phyloP scores from a whole-genome alignment of 1,284 basidiomycete genomes.

The Phellopilus nigrolimitatus region DNA sequence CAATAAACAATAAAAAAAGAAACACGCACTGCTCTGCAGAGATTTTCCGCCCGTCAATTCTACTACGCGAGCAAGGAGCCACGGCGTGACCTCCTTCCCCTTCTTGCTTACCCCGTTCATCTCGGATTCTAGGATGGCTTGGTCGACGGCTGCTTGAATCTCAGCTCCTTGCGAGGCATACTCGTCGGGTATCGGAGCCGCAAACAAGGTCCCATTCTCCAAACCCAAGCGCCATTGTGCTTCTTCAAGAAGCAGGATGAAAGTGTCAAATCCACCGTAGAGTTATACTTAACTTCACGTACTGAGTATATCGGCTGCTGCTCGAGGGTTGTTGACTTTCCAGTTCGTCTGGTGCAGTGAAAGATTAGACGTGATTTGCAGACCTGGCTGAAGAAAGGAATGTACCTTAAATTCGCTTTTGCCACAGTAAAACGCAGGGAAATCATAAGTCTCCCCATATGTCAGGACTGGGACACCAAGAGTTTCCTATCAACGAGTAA shows the following conservation, averaged over 20 bases:
- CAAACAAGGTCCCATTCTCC: conserved; percentile 75
- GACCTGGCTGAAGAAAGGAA: conserved; percentile 20
- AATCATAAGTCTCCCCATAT: conserved; percentile 72
- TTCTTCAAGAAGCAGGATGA: conserved; percentile 35
- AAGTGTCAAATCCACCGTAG: neutral
- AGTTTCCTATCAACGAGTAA: conserved; percentile 67
- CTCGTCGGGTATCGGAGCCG: conserved; percentile 84
- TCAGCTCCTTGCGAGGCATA: conserved; percentile 62
- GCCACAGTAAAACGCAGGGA: conserved; percentile 93
- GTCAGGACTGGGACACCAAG: conserved; percentile 90
- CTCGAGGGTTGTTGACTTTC: conserved; percentile 53
- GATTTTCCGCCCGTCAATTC: conserved; percentile 79
- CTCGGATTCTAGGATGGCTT: conserved; percentile 82
- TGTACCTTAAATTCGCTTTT: conserved; percentile 77
- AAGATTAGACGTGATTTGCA: neutral
- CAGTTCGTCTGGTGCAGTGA: conserved; percentile 54
- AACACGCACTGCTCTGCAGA: conserved; percentile 59
- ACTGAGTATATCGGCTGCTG: conserved; percentile 73
- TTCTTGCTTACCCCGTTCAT: conserved; percentile 74
- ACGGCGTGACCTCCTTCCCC: conserved; percentile 94
- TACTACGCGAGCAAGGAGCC: conserved; percentile 83
- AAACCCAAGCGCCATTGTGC: conserved; percentile 59
- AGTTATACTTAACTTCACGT: conserved; percentile 25
- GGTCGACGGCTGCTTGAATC: conserved; percentile 81
- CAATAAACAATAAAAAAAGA: neutral